phyloP scores from a whole-genome alignment of 2,329 filamentous ascomycete genomes.

The Seiridium unicorne region DNA sequence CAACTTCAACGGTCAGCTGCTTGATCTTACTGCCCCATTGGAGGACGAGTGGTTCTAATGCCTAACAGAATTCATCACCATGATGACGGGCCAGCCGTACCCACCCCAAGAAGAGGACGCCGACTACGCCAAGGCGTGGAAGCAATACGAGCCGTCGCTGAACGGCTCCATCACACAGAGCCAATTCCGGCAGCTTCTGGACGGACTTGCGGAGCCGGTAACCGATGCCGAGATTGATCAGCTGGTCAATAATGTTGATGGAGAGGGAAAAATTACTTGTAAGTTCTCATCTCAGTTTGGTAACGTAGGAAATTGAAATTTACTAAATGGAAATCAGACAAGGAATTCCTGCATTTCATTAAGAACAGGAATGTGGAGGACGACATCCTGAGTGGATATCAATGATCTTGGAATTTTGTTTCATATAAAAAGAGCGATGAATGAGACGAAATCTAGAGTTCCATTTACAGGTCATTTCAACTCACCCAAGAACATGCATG shows the following conservation, averaged over 20 bases:
- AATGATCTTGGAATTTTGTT: neutral
- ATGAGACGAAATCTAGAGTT: too few relatives aligned
- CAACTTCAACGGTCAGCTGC: constrained; percentile 33
- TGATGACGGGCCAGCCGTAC: constrained; percentile 37
- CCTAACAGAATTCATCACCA: constrained; percentile 35
- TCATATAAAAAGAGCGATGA: neutral
- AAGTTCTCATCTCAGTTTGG: constrained; percentile 14
- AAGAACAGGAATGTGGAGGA: constrained; percentile 27
- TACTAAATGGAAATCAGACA: constrained; percentile 18
- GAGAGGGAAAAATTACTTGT: constrained; percentile 34
- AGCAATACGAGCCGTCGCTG: constrained; percentile 29
- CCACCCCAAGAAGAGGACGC: constrained; percentile 19
- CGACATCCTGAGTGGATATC: constrained; percentile 13
- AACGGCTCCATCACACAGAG: constrained; percentile 30
- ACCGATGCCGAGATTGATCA: constrained; percentile 31
- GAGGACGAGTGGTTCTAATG: neutral
- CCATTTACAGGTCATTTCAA: too few relatives aligned
- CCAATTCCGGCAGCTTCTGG: constrained; percentile 32
- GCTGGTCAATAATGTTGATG: constrained; percentile 31
- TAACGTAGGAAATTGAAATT: neutral
- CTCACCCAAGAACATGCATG: too few relatives aligned
- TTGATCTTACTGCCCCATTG: neutral
- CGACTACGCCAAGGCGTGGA: constrained; percentile 32
- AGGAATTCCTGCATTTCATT: constrained; percentile 32
- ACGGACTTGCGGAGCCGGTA: constrained; percentile 28